Conservation (phyloP, 345 rosid genomes). For the Psidium friedrichsthalianum region DNA sequence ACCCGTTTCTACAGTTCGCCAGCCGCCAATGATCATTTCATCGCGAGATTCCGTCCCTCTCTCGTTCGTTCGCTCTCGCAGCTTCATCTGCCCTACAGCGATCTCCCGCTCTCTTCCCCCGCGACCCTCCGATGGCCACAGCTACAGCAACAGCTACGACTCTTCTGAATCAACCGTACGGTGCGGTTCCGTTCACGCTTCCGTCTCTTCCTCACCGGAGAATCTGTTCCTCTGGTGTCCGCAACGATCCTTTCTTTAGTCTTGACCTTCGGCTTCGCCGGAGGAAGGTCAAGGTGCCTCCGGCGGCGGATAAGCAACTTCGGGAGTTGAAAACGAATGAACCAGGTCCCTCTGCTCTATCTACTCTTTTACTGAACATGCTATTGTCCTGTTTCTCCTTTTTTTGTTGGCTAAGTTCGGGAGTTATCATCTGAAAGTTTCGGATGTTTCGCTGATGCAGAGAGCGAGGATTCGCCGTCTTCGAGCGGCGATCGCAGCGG, state of each 20-base stretch:
- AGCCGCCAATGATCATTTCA: neutral
- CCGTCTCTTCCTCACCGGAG: neutral
- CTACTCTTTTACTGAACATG: neutral
- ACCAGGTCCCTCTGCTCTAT: slow-evolving; percentile 12
- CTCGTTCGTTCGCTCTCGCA: neutral
- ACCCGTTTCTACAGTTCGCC: neutral
- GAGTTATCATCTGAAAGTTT: neutral
- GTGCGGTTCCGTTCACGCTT: slow-evolving; percentile 9
- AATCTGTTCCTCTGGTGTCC: neutral
- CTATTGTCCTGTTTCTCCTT: neutral
- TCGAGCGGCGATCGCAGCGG: slow-evolving; percentile 5
- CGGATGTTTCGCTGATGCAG: slow-evolving; percentile 5
- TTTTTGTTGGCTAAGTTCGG: neutral
- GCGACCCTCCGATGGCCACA: slow-evolving; percentile 3
- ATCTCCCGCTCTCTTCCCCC: neutral
- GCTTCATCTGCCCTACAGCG: neutral
- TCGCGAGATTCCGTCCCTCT: neutral
- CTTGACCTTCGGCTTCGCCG: slow-evolving; percentile 8
- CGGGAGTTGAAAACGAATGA: slow-evolving; percentile 4
- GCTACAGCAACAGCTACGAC: neutral
- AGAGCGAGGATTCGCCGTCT: slow-evolving; percentile 8
- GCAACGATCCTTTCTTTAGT: neutral
- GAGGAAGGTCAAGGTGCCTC: neutral
- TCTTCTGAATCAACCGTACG: slow-evolving; percentile 13
- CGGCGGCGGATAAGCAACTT: slow-evolving; percentile 18